A percentile compares a stretch with the other conserved stretches of the same genome.
These are phyloP conservation scores for Volvox africanus DNA, from an alignment of 139 green algal species.

Conservation along the genomic window DNA sequence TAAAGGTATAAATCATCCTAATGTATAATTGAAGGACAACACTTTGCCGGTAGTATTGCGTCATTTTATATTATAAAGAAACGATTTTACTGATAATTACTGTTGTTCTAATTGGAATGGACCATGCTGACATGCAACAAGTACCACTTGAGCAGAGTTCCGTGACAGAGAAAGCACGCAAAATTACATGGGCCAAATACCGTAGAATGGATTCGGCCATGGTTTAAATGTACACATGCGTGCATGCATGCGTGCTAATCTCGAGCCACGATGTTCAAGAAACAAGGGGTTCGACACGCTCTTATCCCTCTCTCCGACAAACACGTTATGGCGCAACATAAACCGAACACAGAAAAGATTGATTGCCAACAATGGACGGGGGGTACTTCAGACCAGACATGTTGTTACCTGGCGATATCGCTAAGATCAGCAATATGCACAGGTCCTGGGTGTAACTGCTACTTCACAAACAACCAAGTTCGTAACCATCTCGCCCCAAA, in stretches of 20 bases:
- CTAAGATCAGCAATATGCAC: background rate
- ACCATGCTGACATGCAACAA: no score
- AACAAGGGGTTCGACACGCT: background rate
- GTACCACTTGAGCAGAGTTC: no score
- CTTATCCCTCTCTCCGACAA: background rate
- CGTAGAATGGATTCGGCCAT: background rate
- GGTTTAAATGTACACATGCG: constrained; percentile 17
- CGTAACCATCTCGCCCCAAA: constrained; percentile 18
- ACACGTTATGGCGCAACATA: background rate
- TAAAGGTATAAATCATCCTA: no score
- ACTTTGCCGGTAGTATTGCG: no score
- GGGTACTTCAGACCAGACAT: background rate
- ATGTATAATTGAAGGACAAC: no score
- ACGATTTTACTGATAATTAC: no score
- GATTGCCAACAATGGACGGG: background rate
- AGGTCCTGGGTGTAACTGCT: background rate
- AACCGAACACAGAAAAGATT: background rate
- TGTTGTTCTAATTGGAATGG: no score
- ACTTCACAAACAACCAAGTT: constrained; percentile 12
- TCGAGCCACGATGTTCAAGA: background rate
- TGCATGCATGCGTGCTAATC: constrained; percentile 1
- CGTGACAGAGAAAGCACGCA: background rate
- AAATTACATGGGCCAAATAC: constrained; percentile 5
- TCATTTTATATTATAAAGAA: no score
- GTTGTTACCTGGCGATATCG: background rate